Conservation (phyloP, 2,329 filamentous ascomycete species). For the Teratosphaeria nubilosa region DNA sequence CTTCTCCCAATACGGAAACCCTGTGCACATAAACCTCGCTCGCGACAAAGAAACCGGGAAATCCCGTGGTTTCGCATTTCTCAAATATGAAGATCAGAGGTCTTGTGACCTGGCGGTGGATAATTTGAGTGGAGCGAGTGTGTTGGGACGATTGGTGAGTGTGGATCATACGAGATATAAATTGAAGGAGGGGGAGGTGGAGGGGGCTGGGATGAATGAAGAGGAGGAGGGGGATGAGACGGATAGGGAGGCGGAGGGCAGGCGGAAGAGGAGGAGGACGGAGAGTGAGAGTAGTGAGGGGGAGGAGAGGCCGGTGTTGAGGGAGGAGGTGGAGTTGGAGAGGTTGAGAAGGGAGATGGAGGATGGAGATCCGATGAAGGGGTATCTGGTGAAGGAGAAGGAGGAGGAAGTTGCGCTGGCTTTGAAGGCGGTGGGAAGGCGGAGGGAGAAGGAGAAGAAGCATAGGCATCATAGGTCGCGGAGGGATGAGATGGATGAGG, state of each 20-base stretch:
- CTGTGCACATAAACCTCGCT: conserved; percentile 80
- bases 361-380: conserved; percentile 96
- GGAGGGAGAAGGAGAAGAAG: conserved; percentile 33
- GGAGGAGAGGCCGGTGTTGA: conserved; percentile 51
- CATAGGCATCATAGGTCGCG: conserved; percentile 32
- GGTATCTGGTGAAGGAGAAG: conserved; percentile 80
- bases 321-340: conserved; percentile 72
- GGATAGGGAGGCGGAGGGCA: conserved; percentile 30
- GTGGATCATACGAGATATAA: conserved; percentile 95
- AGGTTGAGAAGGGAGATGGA: conserved; percentile 63
- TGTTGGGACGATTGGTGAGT: conserved; percentile 68
- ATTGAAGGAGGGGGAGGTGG: conserved; percentile 58
- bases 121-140: conserved; percentile 78
- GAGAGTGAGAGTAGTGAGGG: conserved; percentile 32
- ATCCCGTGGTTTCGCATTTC: conserved; percentile 85
- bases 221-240: conserved; percentile 48
- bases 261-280: conserved; percentile 33
- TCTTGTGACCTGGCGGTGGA: conserved; percentile 94
- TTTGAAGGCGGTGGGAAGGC: conserved; percentile 44
- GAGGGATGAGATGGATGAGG: conserved; percentile 10
- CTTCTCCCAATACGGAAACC: conserved; percentile 94
- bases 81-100: conserved; percentile 97
- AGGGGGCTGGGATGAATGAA: conserved; percentile 18
- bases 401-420: conserved; percentile 75
- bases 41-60: conserved; percentile 96